Evolutionary conservation across 768 basidiomycete species (phyloP).

Genomic region (Boletus tylopilopsis): DNA sequence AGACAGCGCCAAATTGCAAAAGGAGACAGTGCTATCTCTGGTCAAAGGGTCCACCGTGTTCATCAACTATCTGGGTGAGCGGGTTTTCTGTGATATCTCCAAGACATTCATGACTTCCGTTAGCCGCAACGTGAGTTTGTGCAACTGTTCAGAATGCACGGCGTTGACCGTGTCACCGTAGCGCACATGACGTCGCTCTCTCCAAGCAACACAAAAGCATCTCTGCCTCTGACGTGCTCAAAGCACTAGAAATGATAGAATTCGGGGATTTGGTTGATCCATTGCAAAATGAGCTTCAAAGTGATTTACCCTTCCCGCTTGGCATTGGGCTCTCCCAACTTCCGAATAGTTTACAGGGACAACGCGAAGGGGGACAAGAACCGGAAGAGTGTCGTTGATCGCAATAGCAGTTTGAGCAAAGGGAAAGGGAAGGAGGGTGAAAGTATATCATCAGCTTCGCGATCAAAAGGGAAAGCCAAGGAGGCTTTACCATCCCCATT

Average conservation of each 20-base stretch:
- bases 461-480: conserved; percentile 31
- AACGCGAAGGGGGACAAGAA: conserved; percentile 58
- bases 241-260: conserved; percentile 76
- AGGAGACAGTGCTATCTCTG: conserved; percentile 82
- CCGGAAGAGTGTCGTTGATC: conserved; percentile 24
- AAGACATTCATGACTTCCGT: background rate
- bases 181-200: conserved; percentile 85
- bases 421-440: conserved; percentile 33
- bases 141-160: background rate
- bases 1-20: conserved; percentile 81
- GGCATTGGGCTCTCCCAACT: background rate
- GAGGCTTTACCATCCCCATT: conserved; percentile 24
- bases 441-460: conserved; percentile 28
- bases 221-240: conserved; percentile 85
- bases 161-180: conserved; percentile 28
- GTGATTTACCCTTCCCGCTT: conserved; percentile 33
- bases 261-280: conserved; percentile 66
- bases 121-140: conserved; percentile 44
- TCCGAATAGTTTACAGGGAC: conserved; percentile 57
- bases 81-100: background rate
- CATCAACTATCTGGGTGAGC: conserved; percentile 86
- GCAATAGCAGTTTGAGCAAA: conserved; percentile 26
- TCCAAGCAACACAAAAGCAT: conserved; percentile 85
- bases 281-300: conserved; percentile 60
- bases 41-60: conserved; percentile 91